phyloP scores from a whole-genome alignment of 208 protist genomes.

The Leishmania amazonensis region DNA sequence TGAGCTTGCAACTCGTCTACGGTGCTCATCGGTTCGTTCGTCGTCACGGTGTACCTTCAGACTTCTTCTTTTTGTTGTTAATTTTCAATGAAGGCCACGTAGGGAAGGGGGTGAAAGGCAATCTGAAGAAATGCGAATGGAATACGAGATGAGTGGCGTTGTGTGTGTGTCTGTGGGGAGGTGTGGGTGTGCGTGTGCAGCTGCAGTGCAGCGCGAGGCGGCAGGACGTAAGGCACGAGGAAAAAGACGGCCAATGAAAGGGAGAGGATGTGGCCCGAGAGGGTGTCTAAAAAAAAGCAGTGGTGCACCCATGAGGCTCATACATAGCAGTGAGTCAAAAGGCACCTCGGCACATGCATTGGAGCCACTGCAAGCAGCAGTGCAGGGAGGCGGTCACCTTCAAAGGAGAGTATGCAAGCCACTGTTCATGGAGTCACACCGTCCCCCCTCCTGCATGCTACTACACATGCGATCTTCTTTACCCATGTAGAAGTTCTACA shows the following conservation, averaged over 20 bases:
- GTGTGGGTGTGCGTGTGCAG: not conserved
- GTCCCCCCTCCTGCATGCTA: not conserved
- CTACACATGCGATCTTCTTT: not conserved
- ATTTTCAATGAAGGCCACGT: not conserved
- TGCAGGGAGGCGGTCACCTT: not conserved
- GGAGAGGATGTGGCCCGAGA: not conserved
- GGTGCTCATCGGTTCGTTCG: conserved; percentile 23
- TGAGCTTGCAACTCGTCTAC: conserved; percentile 42
- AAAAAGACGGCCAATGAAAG: not conserved
- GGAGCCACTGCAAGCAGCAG: not conserved
- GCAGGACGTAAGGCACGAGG: not conserved
- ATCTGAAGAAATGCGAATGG: not conserved
- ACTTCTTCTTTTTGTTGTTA: not conserved
- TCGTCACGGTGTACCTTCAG: not conserved
- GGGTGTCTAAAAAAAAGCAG: not conserved
- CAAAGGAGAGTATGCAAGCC: not conserved
- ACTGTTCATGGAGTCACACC: not conserved
- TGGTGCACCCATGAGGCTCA: not conserved
- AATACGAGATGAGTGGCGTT: not conserved
- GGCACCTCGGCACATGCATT: not conserved
- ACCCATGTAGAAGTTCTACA: not conserved
- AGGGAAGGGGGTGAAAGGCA: not conserved
- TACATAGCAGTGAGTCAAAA: not conserved
- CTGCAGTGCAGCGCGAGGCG: not conserved
- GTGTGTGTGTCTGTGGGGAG: not conserved